These are phyloP conservation scores for Schizophyllum commune DNA, from an alignment of 1,284 basidiomycete species.

Conservation along the genomic window DNA sequence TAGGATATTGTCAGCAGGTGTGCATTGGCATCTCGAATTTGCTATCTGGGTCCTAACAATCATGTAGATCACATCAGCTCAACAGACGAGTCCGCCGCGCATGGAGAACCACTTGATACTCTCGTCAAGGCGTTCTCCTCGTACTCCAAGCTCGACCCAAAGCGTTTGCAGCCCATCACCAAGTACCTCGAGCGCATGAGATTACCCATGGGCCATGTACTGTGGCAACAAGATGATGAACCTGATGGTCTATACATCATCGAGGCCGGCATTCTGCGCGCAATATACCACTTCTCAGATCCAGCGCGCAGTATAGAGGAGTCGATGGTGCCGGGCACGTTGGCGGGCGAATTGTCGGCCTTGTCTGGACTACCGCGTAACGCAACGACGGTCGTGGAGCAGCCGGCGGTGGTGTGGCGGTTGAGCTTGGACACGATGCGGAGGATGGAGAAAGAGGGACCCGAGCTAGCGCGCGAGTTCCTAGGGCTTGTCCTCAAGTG, in stretches of 20 bases:
- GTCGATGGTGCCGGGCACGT: constrained; percentile 88
- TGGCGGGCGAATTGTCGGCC: constrained; percentile 84
- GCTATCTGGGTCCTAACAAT: neutral
- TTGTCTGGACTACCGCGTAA: constrained; percentile 73
- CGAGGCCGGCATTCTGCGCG: constrained; percentile 76
- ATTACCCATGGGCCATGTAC: constrained; percentile 49
- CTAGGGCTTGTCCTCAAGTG: constrained; percentile 74
- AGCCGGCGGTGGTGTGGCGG: constrained; percentile 75
- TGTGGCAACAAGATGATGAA: constrained; percentile 73
- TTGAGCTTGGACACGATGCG: constrained; percentile 51
- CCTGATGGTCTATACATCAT: constrained; percentile 85
- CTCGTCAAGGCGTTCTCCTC: constrained; percentile 74
- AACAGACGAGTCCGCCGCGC: constrained; percentile 13
- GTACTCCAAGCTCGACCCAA: constrained; percentile 44
- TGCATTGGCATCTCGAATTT: too few species aligned
- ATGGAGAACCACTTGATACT: constrained; percentile 52
- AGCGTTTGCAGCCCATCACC: constrained; percentile 48
- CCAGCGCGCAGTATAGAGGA: constrained; percentile 65
- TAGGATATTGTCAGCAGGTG: constrained; percentile 56
- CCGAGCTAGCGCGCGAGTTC: constrained; percentile 60
- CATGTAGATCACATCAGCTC: constrained; percentile 15
- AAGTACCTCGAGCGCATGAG: constrained; percentile 67
- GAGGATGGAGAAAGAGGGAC: constrained; percentile 56
- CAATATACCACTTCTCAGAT: constrained; percentile 71
- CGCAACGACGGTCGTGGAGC: constrained; percentile 80